phyloP scores from a whole-genome alignment of 2,329 filamentous ascomycete genomes.

The Calonectria hawksworthii region DNA sequence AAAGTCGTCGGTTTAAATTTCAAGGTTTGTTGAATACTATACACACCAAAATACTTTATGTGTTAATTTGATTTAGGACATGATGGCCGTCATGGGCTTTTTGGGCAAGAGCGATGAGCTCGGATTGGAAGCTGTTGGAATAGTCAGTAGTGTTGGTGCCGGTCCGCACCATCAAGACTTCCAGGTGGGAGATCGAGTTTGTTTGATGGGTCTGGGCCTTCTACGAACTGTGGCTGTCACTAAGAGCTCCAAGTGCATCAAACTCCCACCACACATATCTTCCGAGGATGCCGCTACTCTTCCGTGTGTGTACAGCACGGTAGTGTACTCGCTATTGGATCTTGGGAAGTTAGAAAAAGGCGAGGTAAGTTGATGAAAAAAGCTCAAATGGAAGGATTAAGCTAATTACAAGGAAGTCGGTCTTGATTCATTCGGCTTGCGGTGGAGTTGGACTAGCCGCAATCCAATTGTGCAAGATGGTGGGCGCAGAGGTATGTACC shows the following conservation, averaged over 20 bases:
- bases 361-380: neutral
- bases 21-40: neutral
- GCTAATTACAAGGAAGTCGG: conserved; percentile 20
- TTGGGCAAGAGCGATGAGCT: neutral
- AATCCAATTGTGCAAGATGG: conserved; percentile 41
- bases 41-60: neutral
- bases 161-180: neutral
- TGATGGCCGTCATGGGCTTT: neutral
- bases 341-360: neutral
- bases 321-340: neutral
- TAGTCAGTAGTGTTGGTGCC: neutral
- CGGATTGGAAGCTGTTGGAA: neutral
- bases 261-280: neutral
- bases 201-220: neutral
- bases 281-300: neutral
- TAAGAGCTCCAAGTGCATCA: neutral
- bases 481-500: conserved; percentile 38
- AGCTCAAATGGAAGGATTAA: neutral
- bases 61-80: neutral
- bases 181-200: neutral
- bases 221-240: neutral
- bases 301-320: neutral
- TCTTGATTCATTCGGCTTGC: conserved; percentile 50
- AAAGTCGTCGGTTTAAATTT: neutral
- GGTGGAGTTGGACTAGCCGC: conserved; percentile 50